These are phyloP conservation scores for Jatropha curcas DNA, from an alignment of 345 rosid genomes.

Conservation along the genomic window DNA sequence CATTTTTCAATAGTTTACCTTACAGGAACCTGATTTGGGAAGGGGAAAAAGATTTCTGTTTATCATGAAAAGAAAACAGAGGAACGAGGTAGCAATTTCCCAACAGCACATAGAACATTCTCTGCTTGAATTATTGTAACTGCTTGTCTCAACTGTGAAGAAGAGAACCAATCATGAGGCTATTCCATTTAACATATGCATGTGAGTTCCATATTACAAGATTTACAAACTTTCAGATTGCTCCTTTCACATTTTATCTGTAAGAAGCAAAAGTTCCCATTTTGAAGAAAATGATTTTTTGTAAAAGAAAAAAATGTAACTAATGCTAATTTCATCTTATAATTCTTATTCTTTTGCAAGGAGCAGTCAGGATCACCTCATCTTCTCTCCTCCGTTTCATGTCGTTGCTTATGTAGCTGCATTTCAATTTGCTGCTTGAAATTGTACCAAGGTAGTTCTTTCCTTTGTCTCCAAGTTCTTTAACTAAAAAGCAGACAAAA, in stretches of 20 bases:
- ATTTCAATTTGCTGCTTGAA: slow-evolving; percentile 27
- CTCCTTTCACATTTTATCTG: not conserved
- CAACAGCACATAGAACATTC: no score
- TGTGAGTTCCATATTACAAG: no score
- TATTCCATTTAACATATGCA: not conserved
- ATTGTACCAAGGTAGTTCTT: not conserved
- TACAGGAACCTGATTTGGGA: no score
- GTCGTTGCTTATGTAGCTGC: slow-evolving; percentile 33
- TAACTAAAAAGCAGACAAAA: not conserved
- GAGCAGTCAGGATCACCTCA: slow-evolving; percentile 41
- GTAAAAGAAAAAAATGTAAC: not conserved
- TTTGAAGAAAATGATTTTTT: not conserved
- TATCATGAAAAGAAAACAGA: no score
- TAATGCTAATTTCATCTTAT: slow-evolving; percentile 31
- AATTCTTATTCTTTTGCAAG: slow-evolving; percentile 53
- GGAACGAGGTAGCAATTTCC: no score
- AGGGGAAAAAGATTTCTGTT: no score
- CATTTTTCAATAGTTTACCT: no score
- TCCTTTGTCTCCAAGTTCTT: slow-evolving; percentile 19
- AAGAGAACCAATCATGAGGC: no score
- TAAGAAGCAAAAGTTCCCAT: not conserved
- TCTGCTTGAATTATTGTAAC: not conserved
- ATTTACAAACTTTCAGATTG: not conserved
- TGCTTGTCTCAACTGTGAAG: no score
- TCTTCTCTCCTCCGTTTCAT: slow-evolving; percentile 54